A percentile compares a stretch with the other conserved stretches of the same genome.
Evolutionary conservation across 139 green algal genomes (phyloP).

Genomic region (Diplosphaera chodatii): DNA sequence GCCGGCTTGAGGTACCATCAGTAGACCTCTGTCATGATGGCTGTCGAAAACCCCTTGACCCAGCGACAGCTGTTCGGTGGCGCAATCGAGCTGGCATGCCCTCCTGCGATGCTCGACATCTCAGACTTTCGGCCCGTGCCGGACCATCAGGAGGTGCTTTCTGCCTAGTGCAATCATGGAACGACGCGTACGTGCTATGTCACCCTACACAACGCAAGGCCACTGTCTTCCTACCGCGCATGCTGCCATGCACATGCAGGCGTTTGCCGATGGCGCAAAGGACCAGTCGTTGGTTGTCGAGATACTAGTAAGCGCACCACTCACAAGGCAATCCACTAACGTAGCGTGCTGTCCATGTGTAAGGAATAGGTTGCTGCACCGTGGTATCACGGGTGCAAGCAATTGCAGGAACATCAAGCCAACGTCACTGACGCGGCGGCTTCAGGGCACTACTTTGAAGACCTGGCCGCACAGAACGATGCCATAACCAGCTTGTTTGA

Average conservation of each 20-base stretch:
- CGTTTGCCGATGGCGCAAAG: conserved; percentile 44
- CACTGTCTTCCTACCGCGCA: no score
- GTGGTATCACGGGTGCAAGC: no score
- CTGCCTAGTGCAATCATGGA: no score
- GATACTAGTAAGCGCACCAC: conserved; percentile 52
- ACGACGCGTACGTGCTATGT: no score
- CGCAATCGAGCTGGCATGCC: conserved; percentile 33
- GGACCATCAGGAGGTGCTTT: conserved; percentile 66
- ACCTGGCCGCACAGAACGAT: conserved; percentile 41
- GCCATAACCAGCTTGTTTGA: conserved; percentile 17
- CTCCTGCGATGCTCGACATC: conserved; percentile 44
- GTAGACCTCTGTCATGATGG: no score
- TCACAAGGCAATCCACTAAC: no score
- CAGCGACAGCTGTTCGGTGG: conserved; percentile 43
- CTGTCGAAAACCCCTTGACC: no score
- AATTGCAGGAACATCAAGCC: conserved; percentile 24
- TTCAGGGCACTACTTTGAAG: conserved; percentile 35
- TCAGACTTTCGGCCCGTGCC: conserved; percentile 52
- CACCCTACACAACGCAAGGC: no score
- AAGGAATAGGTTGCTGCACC: no score
- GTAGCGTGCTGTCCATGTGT: no score
- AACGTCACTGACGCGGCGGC: conserved; percentile 19
- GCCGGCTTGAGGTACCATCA: no score
- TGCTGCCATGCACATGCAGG: conserved; percentile 32
- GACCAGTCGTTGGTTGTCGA: conserved; percentile 68